Evolutionary conservation across 1,139 yeast genomes (phyloP).

Genomic region (Pichia sp.): DNA sequence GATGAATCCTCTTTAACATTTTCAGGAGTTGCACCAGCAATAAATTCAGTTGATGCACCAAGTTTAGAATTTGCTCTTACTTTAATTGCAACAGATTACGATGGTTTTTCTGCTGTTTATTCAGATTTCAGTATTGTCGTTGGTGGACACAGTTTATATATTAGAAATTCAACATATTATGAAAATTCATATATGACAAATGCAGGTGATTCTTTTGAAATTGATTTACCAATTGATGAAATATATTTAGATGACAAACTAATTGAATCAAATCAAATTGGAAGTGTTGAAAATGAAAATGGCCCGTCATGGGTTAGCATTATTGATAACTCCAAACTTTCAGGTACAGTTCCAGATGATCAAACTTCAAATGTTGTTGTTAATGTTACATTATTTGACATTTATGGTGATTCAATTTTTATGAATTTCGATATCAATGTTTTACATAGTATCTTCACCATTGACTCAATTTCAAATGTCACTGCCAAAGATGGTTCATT

Average conservation of each 20-base stretch:
- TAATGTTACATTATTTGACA: slow-evolving; percentile 53
- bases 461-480: slow-evolving; percentile 43
- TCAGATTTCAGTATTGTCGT: slow-evolving; percentile 66
- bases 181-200: slow-evolving; percentile 61
- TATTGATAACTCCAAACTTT: slow-evolving; percentile 38
- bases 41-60: slow-evolving; percentile 82
- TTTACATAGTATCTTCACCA: slow-evolving; percentile 48
- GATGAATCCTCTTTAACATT: slow-evolving; percentile 57
- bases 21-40: slow-evolving; percentile 82
- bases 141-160: slow-evolving; percentile 82
- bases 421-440: slow-evolving; percentile 48
- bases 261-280: slow-evolving; percentile 47
- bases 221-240: slow-evolving; percentile 52
- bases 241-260: slow-evolving; percentile 53
- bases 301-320: slow-evolving; percentile 60
- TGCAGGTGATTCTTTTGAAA: slow-evolving; percentile 45
- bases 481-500: slow-evolving; percentile 61
- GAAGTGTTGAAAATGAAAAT: slow-evolving; percentile 40
- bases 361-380: slow-evolving; percentile 37
- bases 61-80: slow-evolving; percentile 66
- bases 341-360: slow-evolving; percentile 54
- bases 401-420: slow-evolving; percentile 56
- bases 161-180: slow-evolving; percentile 38
- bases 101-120: slow-evolving; percentile 68
- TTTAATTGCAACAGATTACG: slow-evolving; percentile 72